A percentile compares a stretch with the other conserved stretches of the same genome.
Conservation (phyloP, 176 grass and related monocot genomes). For the Juncus inflexus region DNA sequence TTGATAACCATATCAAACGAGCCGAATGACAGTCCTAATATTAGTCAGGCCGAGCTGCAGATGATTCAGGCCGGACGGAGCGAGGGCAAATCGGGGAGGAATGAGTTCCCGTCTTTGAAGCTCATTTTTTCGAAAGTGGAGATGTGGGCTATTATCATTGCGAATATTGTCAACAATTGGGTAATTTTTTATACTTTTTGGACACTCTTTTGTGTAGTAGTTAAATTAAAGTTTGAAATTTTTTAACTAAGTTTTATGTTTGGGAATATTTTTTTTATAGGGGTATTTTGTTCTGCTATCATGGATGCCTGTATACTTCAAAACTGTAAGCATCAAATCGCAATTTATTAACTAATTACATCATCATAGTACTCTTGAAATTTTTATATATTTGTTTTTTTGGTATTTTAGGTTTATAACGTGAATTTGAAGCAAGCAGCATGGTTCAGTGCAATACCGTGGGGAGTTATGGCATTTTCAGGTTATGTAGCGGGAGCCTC, state of each 20-base stretch:
- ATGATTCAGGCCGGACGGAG: conserved; percentile 67
- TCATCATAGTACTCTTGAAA: conserved; percentile 1
- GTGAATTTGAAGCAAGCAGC: conserved; percentile 97
- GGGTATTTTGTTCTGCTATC: conserved; percentile 93
- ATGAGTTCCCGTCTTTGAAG: conserved; percentile 50
- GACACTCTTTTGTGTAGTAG: conserved; percentile 5
- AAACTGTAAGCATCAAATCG: conserved; percentile 52
- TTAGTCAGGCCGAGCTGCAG: conserved; percentile 76
- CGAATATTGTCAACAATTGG: conserved; percentile 97
- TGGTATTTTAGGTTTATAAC: conserved; percentile 69
- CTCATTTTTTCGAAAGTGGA: conserved; percentile 62
- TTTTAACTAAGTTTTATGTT: neutral
- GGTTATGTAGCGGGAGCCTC: conserved; percentile 85
- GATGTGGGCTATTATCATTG: conserved; percentile 72
- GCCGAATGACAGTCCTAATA: conserved; percentile 56
- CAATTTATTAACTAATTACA: neutral
- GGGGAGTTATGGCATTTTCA: conserved; percentile 84
- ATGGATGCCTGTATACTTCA: conserved; percentile 98
- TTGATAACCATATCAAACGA: conserved; percentile 67
- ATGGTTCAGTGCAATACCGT: conserved; percentile 98
- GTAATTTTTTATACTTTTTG: conserved; percentile 33
- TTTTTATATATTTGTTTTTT: conserved; percentile 12
- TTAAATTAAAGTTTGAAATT: neutral
- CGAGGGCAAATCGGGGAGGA: conserved; percentile 43
- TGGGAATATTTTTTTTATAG: conserved; percentile 35